phyloP scores from a whole-genome alignment of 176 grass and related monocot genomes.

The Saccharum spontaneum region DNA sequence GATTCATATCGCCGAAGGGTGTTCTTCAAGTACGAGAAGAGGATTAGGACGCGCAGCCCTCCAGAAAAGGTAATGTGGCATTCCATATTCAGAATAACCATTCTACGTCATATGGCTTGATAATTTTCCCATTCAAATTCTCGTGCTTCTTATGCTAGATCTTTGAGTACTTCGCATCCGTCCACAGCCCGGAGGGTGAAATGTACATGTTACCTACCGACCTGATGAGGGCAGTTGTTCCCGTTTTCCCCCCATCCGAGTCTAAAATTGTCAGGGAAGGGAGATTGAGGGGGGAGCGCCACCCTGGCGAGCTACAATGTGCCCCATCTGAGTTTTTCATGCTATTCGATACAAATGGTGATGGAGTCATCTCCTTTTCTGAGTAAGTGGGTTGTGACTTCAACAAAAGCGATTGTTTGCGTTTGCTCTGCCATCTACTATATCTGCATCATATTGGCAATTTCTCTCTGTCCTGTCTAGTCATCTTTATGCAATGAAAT shows the following conservation, averaged over 20 bases:
- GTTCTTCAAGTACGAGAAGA: constrained; percentile 98
- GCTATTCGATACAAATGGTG: constrained; percentile 91
- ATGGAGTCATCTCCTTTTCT: constrained; percentile 90
- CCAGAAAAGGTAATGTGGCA: constrained; percentile 76
- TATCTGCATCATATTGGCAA: neutral
- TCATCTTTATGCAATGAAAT: neutral
- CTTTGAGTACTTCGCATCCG: constrained; percentile 90
- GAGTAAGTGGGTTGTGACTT: constrained; percentile 67
- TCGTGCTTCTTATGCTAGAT: constrained; percentile 51
- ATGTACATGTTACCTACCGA: constrained; percentile 83
- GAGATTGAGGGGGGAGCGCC: constrained; percentile 62
- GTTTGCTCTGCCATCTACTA: neutral
- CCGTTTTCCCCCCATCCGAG: constrained; percentile 88
- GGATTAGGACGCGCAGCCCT: constrained; percentile 77
- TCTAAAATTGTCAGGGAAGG: constrained; percentile 80
- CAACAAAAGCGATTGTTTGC: neutral
- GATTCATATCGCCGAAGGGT: constrained; percentile 83
- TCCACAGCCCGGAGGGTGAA: constrained; percentile 62
- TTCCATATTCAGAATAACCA: too few species aligned
- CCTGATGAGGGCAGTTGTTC: constrained; percentile 79
- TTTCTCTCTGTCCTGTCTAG: neutral
- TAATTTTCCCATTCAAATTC: neutral
- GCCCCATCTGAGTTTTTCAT: constrained; percentile 86
- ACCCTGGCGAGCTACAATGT: constrained; percentile 72
- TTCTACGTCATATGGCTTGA: neutral